Percentiles rank a stretch among this genome's conserved stretches.
phyloP scores from a whole-genome alignment of 495 filamentous ascomycete species.

The Viridothelium virens region DNA sequence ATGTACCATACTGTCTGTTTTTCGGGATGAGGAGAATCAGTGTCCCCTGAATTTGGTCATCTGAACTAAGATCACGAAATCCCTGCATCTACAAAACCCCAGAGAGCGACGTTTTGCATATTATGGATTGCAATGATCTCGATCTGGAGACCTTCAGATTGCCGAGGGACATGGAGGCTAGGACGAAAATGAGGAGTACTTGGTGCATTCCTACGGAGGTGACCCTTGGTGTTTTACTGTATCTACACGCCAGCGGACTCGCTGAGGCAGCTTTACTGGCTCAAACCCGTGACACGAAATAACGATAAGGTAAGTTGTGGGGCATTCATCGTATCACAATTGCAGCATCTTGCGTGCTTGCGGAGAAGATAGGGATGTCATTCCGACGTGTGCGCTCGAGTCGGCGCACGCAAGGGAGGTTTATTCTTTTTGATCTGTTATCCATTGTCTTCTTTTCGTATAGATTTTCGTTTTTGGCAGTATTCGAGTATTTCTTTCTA shows the following conservation, averaged over 20 bases:
- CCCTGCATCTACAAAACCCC: background rate
- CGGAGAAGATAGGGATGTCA: background rate
- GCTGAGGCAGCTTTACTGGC: background rate
- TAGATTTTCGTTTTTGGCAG: background rate
- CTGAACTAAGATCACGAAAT: constrained; percentile 19
- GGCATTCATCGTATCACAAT: background rate
- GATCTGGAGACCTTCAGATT: background rate
- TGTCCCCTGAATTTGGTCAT: constrained; percentile 12
- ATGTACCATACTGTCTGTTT: background rate
- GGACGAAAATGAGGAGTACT: too few relatives aligned
- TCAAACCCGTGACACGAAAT: background rate
- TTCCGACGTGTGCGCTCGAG: background rate
- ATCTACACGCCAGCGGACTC: too few relatives aligned
- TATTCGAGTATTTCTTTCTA: background rate
- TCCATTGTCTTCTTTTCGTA: background rate
- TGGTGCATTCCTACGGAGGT: too few relatives aligned
- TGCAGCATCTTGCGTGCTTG: constrained; percentile 12
- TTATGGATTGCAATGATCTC: background rate
- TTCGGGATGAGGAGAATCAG: too few relatives aligned
- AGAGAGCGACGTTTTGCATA: background rate
- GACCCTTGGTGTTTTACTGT: too few relatives aligned
- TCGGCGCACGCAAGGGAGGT: constrained; percentile 1
- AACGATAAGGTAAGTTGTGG: background rate
- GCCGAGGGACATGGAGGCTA: background rate
- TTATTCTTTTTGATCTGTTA: background rate